Evolutionary conservation across 2,329 filamentous ascomycete genomes (phyloP).

Genomic region (Cercospora sp.): DNA sequence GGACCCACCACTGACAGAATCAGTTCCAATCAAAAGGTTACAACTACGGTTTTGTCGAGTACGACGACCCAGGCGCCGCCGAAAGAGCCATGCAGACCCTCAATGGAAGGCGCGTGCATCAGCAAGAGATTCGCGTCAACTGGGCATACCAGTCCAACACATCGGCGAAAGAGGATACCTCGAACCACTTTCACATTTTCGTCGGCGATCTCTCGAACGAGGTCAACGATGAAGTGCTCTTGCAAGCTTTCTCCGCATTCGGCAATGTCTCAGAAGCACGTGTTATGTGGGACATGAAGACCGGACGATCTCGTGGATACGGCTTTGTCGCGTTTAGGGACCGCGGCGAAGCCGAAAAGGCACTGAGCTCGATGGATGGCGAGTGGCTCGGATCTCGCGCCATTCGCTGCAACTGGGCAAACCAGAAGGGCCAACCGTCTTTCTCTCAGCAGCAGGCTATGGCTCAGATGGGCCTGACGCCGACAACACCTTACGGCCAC

Average conservation of each 20-base stretch:
- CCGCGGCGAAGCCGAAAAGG: conserved; percentile 89
- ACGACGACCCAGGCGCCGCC: conserved; percentile 93
- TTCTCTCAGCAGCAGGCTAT: conserved; percentile 97
- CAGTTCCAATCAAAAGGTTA: conserved; percentile 80
- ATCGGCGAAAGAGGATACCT: conserved; percentile 92
- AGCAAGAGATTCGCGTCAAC: conserved; percentile 98
- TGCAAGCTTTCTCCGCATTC: conserved; percentile 94
- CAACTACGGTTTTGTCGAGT: conserved; percentile 99
- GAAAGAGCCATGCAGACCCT: conserved; percentile 97
- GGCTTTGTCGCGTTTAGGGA: conserved; percentile 98
- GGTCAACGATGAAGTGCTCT: conserved; percentile 93
- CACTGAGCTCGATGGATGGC: conserved; percentile 95
- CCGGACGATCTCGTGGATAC: conserved; percentile 92
- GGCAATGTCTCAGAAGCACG: conserved; percentile 94
- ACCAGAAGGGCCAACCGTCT: conserved; percentile 99
- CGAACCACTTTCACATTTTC: conserved; percentile 98
- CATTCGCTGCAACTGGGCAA: conserved; percentile 99
- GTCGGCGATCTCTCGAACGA: conserved; percentile 97
- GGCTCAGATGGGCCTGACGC: conserved; percentile 97
- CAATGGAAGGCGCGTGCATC: conserved; percentile 92
- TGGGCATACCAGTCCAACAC: conserved; percentile 99
- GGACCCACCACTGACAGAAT: conserved; percentile 21
- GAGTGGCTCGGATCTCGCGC: conserved; percentile 98
- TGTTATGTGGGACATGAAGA: conserved; percentile 99
- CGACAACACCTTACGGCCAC: conserved; percentile 92